A percentile compares a stretch with the other conserved stretches of the same genome.
phyloP scores from a whole-genome alignment of 768 basidiomycete genomes.

The Mycena maculata region DNA sequence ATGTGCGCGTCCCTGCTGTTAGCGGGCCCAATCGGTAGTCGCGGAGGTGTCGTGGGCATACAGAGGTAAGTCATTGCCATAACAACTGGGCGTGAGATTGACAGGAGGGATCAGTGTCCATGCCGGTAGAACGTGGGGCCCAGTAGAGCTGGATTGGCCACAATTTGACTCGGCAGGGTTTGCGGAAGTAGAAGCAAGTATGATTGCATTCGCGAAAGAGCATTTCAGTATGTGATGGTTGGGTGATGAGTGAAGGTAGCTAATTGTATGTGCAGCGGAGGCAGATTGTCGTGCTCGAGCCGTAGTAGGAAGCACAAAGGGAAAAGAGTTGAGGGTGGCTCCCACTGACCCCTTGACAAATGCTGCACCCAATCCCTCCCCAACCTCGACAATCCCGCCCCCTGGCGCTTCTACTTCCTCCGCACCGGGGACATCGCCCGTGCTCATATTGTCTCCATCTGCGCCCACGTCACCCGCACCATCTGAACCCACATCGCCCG shows the following conservation, averaged over 20 bases:
- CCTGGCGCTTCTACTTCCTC: no score
- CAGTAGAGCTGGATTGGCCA: background rate
- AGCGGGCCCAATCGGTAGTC: background rate
- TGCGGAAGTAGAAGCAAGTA: background rate
- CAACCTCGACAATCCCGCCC: no score
- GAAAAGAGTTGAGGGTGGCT: background rate
- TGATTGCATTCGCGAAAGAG: conserved; percentile 7
- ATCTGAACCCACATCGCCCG: no score
- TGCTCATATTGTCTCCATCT: no score
- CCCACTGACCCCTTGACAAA: no score
- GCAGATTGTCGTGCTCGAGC: background rate
- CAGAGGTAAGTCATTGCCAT: background rate
- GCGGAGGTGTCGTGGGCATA: background rate
- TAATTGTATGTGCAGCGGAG: background rate
- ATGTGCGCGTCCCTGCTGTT: background rate
- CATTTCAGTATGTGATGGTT: background rate
- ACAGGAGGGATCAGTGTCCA: conserved; percentile 2
- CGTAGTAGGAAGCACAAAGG: background rate
- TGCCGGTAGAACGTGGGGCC: background rate
- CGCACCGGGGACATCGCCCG: no score
- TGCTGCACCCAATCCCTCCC: no score
- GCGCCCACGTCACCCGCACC: no score
- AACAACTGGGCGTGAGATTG: background rate
- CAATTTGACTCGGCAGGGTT: background rate
- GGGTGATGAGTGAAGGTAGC: background rate